phyloP scores from a whole-genome alignment of 2,329 filamentous ascomycete genomes.

The Colletotrichum cordylinicola region DNA sequence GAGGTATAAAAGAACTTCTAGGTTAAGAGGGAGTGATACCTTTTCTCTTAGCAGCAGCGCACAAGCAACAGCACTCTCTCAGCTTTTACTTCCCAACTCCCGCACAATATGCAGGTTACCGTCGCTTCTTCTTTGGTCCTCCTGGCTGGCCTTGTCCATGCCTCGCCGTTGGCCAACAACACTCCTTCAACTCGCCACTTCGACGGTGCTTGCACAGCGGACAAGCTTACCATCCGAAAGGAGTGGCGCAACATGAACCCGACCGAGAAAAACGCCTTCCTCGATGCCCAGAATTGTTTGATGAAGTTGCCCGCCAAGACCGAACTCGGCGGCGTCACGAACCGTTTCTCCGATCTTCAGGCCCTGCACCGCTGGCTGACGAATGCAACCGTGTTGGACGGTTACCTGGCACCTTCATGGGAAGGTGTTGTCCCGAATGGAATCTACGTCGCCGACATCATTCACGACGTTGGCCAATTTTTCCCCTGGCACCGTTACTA shows the following conservation, averaged over 20 bases:
- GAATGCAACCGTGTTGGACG: background rate
- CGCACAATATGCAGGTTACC: background rate
- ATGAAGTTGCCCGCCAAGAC: background rate
- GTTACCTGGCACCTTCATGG: background rate
- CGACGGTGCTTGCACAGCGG: background rate
- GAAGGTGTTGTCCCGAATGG: background rate
- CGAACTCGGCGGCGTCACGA: background rate
- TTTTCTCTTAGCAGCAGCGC: background rate
- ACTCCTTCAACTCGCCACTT: background rate
- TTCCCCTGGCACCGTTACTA: background rate
- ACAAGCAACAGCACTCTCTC: background rate
- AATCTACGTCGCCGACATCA: background rate
- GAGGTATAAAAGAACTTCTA: background rate
- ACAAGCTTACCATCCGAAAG: background rate
- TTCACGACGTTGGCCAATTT: background rate
- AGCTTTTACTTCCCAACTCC: background rate
- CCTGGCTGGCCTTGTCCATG: background rate
- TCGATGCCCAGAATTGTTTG: background rate
- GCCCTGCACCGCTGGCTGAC: background rate
- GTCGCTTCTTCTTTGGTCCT: background rate
- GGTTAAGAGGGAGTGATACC: rapidly evolving
- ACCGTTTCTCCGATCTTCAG: background rate
- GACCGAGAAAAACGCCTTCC: background rate
- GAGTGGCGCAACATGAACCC: background rate
- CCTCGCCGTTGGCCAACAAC: background rate